Percentiles rank a stretch among this genome's conserved stretches.
phyloP scores from a whole-genome alignment of 2,329 filamentous ascomycete species.

The Grosmannia penicillata region DNA sequence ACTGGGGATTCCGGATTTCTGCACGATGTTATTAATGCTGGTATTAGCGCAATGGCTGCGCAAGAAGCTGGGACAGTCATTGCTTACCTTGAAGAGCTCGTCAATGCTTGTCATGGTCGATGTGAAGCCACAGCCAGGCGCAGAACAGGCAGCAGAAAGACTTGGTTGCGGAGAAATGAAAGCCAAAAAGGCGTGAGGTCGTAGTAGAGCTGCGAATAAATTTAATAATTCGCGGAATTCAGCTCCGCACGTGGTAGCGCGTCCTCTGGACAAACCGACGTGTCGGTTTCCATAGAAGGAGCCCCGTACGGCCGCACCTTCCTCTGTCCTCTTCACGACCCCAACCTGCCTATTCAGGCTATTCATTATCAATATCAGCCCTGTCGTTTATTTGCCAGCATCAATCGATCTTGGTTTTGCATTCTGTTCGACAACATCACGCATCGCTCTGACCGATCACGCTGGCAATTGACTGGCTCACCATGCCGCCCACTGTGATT shows the following conservation, averaged over 20 bases:
- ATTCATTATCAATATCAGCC: no score
- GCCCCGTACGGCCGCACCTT: not conserved
- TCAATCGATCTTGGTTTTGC: no score
- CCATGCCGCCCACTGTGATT: constrained; percentile 49
- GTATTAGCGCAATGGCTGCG: not conserved
- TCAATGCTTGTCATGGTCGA: constrained; percentile 39
- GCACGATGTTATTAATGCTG: no score
- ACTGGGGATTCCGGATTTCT: constrained; percentile 31
- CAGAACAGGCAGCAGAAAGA: not conserved
- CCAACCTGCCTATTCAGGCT: not conserved
- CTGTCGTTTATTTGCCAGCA: no score
- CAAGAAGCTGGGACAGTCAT: not conserved
- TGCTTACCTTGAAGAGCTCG: constrained; percentile 39
- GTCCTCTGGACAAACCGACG: not conserved
- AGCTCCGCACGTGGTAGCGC: constrained; percentile 2
- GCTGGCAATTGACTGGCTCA: not conserved
- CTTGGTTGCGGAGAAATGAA: no score
- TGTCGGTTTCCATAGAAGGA: not conserved
- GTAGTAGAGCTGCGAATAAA: no score
- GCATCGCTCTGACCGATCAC: not conserved
- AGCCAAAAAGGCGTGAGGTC: not conserved
- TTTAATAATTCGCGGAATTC: not conserved
- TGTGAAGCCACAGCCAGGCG: not conserved
- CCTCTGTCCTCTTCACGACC: not conserved
- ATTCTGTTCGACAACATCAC: not conserved